A percentile compares a stretch with the other conserved stretches of the same genome.
Conservation (phyloP, 768 basidiomycete species). For the Boletus insuetus region DNA sequence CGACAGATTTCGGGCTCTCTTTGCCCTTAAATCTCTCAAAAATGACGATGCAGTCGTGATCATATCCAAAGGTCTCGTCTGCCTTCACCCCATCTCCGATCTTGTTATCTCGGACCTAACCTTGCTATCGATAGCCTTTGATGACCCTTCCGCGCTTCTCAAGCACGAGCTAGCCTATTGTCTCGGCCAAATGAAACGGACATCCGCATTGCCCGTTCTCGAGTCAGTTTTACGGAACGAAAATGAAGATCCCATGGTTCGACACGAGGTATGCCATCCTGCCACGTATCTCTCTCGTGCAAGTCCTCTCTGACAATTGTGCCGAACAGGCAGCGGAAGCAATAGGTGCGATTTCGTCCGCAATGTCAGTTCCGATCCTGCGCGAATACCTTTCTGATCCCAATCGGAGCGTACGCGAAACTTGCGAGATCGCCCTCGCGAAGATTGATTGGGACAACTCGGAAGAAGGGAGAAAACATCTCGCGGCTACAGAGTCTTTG, state of each 20-base stretch:
- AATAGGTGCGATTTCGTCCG: slow-evolving; percentile 86
- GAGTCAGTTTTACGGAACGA: slow-evolving; percentile 69
- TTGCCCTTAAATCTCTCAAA: slow-evolving; percentile 85
- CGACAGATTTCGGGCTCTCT: slow-evolving; percentile 85
- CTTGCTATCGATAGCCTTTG: slow-evolving; percentile 56
- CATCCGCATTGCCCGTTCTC: slow-evolving; percentile 73
- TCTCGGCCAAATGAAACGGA: slow-evolving; percentile 83
- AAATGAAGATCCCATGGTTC: slow-evolving; percentile 89
- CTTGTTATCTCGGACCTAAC: neutral
- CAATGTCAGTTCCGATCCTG: slow-evolving; percentile 64
- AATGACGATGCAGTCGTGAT: slow-evolving; percentile 76
- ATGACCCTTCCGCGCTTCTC: slow-evolving; percentile 82
- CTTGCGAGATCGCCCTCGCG: slow-evolving; percentile 94
- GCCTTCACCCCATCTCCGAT: neutral
- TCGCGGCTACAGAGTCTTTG: slow-evolving; percentile 30
- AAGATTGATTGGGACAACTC: slow-evolving; percentile 93
- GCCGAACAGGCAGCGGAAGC: slow-evolving; percentile 88
- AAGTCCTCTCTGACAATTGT: slow-evolving; percentile 9
- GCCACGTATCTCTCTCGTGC: neutral
- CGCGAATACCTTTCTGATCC: slow-evolving; percentile 68
- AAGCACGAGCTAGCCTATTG: slow-evolving; percentile 99
- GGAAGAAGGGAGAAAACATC: slow-evolving; percentile 59
- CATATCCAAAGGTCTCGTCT: slow-evolving; percentile 71
- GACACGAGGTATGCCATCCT: slow-evolving; percentile 74
- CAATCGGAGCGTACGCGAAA: slow-evolving; percentile 81